These are phyloP conservation scores for Hortaea sp. DNA, from an alignment of 2,329 filamentous ascomycete species.

Conservation along the genomic window DNA sequence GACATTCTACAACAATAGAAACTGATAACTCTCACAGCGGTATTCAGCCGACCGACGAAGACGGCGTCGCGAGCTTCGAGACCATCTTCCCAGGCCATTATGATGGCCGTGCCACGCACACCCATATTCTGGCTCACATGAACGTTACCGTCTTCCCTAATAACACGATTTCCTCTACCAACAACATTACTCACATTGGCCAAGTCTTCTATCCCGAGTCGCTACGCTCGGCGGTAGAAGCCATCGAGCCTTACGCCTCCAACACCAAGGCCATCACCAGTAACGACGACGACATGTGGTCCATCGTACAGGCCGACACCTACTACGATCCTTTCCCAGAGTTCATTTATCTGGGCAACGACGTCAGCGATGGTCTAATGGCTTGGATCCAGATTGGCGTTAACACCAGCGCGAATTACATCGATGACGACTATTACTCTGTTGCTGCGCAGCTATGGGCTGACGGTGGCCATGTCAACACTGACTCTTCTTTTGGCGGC, in stretches of 20 bases:
- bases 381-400: slow-evolving; percentile 46
- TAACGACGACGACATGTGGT: slow-evolving; percentile 43
- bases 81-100: slow-evolving; percentile 38
- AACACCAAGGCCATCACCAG: slow-evolving; percentile 35
- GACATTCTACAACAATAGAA: background rate
- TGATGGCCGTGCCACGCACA: slow-evolving; percentile 31
- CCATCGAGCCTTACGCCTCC: slow-evolving; percentile 33
- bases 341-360: slow-evolving; percentile 47
- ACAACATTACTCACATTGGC: slow-evolving; percentile 42
- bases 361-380: slow-evolving; percentile 41
- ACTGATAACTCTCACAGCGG: slow-evolving; percentile 21
- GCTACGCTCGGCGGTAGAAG: slow-evolving; percentile 44
- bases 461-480: background rate
- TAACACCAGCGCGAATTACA: slow-evolving; percentile 25
- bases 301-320: slow-evolving; percentile 39
- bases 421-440: slow-evolving; percentile 5
- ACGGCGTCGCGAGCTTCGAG: slow-evolving; percentile 34
- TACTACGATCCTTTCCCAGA: slow-evolving; percentile 45
- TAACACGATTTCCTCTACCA: slow-evolving; percentile 37
- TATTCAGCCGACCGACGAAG: slow-evolving; percentile 30
- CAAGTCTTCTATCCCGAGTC: slow-evolving; percentile 56
- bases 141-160: slow-evolving; percentile 31
- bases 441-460: background rate
- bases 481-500: background rate
- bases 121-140: slow-evolving; percentile 31